A percentile compares a stretch with the other conserved stretches of the same genome.
Evolutionary conservation across 176 grass and related monocot genomes (phyloP).

Genomic region (Pharus latifolius): DNA sequence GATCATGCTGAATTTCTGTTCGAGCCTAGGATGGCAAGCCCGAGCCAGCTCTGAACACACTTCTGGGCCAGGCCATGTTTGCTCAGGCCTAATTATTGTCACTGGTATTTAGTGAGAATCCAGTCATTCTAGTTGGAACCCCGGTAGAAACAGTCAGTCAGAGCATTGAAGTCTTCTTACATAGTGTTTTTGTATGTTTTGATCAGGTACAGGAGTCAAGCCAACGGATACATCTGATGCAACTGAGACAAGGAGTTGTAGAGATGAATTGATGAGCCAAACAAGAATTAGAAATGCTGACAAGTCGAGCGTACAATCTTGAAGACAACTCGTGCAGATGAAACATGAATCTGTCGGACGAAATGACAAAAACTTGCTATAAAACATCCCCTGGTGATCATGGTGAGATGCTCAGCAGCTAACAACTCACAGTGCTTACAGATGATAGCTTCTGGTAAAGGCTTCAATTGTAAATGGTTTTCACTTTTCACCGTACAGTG

Average conservation of each 20-base stretch:
- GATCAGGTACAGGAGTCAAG: conserved; percentile 30
- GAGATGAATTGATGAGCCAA: neutral
- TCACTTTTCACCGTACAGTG: neutral
- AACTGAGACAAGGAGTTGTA: neutral
- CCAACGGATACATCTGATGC: conserved; percentile 17
- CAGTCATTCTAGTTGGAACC: neutral
- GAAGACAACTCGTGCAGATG: too few relatives aligned
- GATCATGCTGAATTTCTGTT: too few relatives aligned
- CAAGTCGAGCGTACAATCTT: neutral
- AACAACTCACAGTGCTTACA: neutral
- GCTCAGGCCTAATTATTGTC: too few relatives aligned
- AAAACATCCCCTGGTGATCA: neutral
- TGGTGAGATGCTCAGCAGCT: neutral
- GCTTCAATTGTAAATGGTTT: neutral
- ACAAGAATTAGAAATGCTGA: neutral
- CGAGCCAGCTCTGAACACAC: too few relatives aligned
- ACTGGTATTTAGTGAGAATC: neutral
- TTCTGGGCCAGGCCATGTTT: too few relatives aligned
- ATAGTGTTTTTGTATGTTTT: neutral
- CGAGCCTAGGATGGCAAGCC: too few relatives aligned
- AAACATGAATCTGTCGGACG: too few relatives aligned
- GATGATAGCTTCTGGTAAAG: too few relatives aligned
- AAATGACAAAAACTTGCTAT: too few relatives aligned
- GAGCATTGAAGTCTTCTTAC: neutral
- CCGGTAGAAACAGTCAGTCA: neutral